Evolutionary conservation across 2,329 filamentous ascomycete species (phyloP).

Genomic region (Monosporascus sp.): DNA sequence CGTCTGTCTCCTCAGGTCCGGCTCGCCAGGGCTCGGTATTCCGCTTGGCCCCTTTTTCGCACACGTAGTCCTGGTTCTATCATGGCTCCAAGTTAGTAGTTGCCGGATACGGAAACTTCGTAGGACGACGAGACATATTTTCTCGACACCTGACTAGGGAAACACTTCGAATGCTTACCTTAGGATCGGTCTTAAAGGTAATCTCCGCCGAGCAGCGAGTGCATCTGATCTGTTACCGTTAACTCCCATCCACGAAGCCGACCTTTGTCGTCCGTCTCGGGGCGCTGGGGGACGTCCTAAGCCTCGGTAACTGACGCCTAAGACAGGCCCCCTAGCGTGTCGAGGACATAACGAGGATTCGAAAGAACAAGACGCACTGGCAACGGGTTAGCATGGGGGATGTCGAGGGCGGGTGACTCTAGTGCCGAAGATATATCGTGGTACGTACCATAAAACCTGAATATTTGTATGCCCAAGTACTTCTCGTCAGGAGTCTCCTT

Average conservation of each 20-base stretch:
- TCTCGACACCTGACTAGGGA: background rate
- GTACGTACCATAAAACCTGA: constrained; percentile 60
- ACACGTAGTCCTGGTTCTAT: constrained; percentile 38
- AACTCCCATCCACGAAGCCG: background rate
- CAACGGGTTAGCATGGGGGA: constrained; percentile 2
- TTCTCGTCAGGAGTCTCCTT: constrained; percentile 88
- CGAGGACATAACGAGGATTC: background rate
- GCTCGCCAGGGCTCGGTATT: constrained; percentile 91
- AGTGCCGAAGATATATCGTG: background rate
- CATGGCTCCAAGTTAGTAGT: background rate
- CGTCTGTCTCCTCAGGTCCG: constrained; percentile 67
- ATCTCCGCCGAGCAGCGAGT: constrained; percentile 83
- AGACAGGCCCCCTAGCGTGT: too few species aligned
- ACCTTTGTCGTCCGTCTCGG: background rate
- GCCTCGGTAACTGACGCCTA: too few species aligned
- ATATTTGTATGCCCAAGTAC: constrained; percentile 84
- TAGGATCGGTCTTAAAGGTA: constrained; percentile 90
- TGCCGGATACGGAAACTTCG: constrained; percentile 31
- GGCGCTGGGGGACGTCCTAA: too few species aligned
- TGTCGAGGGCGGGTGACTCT: background rate
- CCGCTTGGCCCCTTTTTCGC: constrained; percentile 75
- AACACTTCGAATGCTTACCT: constrained; percentile 38
- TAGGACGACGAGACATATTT: constrained; percentile 55
- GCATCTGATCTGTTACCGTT: constrained; percentile 39
- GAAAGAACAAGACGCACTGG: constrained; percentile 3